Evolutionary conservation across 2,329 filamentous ascomycete species (phyloP), one percentile per base, ranked within the genome.

Genomic region (Alternaria alternata): DNA sequence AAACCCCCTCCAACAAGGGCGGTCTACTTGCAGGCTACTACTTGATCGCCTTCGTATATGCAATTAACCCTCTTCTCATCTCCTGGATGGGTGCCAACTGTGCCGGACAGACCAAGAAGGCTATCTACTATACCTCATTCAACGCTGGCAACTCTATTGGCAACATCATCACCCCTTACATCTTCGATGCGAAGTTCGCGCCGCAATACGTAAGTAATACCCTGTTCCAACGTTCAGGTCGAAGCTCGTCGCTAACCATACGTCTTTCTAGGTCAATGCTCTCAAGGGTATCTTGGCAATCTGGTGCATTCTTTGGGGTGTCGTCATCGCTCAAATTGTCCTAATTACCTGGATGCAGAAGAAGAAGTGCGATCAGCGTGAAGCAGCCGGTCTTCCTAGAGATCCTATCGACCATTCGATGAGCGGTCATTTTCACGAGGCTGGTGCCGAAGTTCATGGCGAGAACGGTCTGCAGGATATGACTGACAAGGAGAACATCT

Each of bases 61-160:
- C 87, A 1, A 86, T 85, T 1, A 90, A 89, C 66, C 88, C 88
- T 0, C 79, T 91, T 9, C 85, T 90, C 26, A 86, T 91, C 0
- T 84, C 86, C 0, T 92, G 89, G 89, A 88, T 91, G 58, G 83
- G 91, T 6, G 87, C 85, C 7, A 91, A 91, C 73, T 90, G 88
- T 0, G 89, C 83, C 0, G 89, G 89, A 7, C 86, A 84, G 16
- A 90, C 88, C 3, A 91, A 91, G 76, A 89, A 89, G 70, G 87
- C 87, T 0, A 81, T 86, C 49, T 83, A 88, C 39, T 88, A 90
- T 83, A 86, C 85, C 0, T 77, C 89, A 0, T 91, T 86, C 80
- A 88, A 89, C 66, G 87, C 86, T 1, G 88, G 86, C 0, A 83
- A 84, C 2, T 85, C 87, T 0, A 82, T 85, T 0, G 89, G 89